A percentile compares a stretch with the other conserved stretches of the same genome.
Conservation (phyloP, 139 green algal genomes). For the Chlorella vulgaris region DNA sequence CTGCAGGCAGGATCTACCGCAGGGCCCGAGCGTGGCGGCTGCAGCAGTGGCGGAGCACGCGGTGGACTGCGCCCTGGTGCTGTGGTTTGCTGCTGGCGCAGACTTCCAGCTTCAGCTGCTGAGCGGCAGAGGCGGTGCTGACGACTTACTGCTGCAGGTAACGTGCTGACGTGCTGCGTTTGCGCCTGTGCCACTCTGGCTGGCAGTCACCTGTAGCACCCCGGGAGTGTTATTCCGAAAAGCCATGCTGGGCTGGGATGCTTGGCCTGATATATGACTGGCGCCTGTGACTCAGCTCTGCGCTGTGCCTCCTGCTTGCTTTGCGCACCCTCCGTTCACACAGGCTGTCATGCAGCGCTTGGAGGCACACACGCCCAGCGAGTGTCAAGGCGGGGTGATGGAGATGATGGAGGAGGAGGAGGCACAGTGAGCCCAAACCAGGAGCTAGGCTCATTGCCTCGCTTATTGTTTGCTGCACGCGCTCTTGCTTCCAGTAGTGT, state of each 20-base stretch:
- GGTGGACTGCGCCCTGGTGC: slow-evolving; percentile 1
- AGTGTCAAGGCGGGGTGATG: background rate
- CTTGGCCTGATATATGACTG: too few species aligned
- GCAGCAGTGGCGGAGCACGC: background rate
- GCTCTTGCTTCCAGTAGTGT: too few species aligned
- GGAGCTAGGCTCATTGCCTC: too few species aligned
- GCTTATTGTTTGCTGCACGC: too few species aligned
- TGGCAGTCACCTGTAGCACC: too few species aligned
- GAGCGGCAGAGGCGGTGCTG: background rate
- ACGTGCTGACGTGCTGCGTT: too few species aligned
- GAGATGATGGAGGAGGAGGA: background rate
- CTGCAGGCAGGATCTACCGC: background rate
- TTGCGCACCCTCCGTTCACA: background rate
- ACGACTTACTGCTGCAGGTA: slow-evolving; percentile 9
- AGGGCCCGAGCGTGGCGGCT: background rate
- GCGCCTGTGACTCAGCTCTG: too few species aligned
- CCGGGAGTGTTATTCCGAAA: too few species aligned
- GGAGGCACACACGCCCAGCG: background rate
- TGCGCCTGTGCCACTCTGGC: too few species aligned
- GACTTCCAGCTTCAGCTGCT: slow-evolving; percentile 12
- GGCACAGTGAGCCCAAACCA: background rate
- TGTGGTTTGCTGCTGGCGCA: slow-evolving; percentile 11
- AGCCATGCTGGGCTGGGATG: too few species aligned
- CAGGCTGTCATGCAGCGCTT: slow-evolving; percentile 19
- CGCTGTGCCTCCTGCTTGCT: too few species aligned